These are phyloP conservation scores for Phymatotrichopsis omnivora DNA, from an alignment of 2,329 filamentous ascomycete species.

Conservation along the genomic window DNA sequence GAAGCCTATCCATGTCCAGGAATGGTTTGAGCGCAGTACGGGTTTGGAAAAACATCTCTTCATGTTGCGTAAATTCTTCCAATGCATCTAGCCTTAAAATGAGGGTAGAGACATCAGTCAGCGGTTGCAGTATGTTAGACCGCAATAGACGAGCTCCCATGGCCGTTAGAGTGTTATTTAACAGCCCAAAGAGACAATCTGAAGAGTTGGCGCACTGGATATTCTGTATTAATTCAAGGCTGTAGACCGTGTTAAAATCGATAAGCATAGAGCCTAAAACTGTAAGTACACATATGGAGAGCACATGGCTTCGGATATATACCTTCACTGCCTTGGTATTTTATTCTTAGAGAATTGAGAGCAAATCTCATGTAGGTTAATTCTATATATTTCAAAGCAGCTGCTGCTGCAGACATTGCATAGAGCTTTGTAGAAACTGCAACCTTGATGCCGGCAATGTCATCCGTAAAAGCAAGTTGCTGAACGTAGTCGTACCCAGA, in stretches of 20 bases:
- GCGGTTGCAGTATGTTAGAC: constrained; percentile 80
- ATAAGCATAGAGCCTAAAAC: constrained; percentile 95
- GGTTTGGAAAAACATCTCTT: constrained; percentile 72
- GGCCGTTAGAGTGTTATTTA: constrained; percentile 75
- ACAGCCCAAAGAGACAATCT: constrained; percentile 69
- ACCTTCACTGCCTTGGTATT: constrained; percentile 50
- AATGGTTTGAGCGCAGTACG: constrained; percentile 66
- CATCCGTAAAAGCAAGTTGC: constrained; percentile 66
- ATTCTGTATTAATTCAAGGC: constrained; percentile 85
- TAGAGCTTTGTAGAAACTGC: constrained; percentile 30
- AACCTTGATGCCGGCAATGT: constrained; percentile 58
- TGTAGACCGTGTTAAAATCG: constrained; percentile 74
- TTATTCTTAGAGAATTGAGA: constrained; percentile 71
- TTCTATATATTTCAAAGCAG: constrained; percentile 68
- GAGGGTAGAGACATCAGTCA: constrained; percentile 60
- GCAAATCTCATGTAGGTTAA: constrained; percentile 59
- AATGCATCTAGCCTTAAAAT: constrained; percentile 68
- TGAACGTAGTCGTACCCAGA: constrained; percentile 68
- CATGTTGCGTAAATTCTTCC: constrained; percentile 67
- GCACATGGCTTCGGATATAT: not conserved
- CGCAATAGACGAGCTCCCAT: constrained; percentile 81
- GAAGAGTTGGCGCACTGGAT: constrained; percentile 65
- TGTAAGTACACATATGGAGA: constrained; percentile 39
- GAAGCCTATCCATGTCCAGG: constrained; percentile 65
- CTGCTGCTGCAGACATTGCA: constrained; percentile 30